A percentile compares a stretch with the other conserved stretches of the same genome.
Conservation (phyloP, 495 filamentous ascomycete genomes). For the Penicillium egyptiacum region DNA sequence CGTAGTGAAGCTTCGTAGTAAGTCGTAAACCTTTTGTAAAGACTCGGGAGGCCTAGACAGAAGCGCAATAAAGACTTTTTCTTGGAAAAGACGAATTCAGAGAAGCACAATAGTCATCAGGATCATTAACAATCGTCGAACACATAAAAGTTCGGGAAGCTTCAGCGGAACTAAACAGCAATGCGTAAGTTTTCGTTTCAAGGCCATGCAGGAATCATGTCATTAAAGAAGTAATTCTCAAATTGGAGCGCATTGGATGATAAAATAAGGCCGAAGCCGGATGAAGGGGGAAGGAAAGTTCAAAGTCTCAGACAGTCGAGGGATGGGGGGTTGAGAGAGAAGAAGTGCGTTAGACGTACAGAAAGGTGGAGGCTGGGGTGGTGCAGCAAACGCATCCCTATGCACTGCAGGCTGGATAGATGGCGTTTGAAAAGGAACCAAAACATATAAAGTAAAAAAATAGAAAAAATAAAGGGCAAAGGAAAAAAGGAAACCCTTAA, state of each 20-base stretch:
- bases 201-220: slow-evolving; percentile 21
- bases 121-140: slow-evolving; percentile 60
- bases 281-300: slow-evolving; percentile 17
- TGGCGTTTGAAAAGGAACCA: slow-evolving; percentile 30
- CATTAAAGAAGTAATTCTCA: slow-evolving; percentile 10
- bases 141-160: slow-evolving; percentile 30
- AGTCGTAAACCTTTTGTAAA: slow-evolving; percentile 35
- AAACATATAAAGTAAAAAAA: slow-evolving; percentile 28
- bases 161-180: slow-evolving; percentile 16
- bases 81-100: slow-evolving; percentile 13
- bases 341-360: slow-evolving; percentile 24
- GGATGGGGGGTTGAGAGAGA: slow-evolving; percentile 11
- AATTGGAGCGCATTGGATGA: slow-evolving; percentile 16
- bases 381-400: slow-evolving; percentile 38
- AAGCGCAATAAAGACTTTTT: slow-evolving; percentile 4
- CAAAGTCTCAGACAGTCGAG: slow-evolving; percentile 22
- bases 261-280: slow-evolving; percentile 14
- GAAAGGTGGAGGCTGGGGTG: slow-evolving; percentile 30
- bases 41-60: slow-evolving; percentile 13
- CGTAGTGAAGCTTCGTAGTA: slow-evolving; percentile 29
- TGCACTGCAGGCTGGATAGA: slow-evolving; percentile 20
- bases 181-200: slow-evolving; percentile 19
- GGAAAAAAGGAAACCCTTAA: slow-evolving; percentile 8
- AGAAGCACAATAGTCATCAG: slow-evolving; percentile 47
- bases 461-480: slow-evolving; percentile 15